Conservation (phyloP, 176 grass and related monocot species). For the Rhynchospora pubera region DNA sequence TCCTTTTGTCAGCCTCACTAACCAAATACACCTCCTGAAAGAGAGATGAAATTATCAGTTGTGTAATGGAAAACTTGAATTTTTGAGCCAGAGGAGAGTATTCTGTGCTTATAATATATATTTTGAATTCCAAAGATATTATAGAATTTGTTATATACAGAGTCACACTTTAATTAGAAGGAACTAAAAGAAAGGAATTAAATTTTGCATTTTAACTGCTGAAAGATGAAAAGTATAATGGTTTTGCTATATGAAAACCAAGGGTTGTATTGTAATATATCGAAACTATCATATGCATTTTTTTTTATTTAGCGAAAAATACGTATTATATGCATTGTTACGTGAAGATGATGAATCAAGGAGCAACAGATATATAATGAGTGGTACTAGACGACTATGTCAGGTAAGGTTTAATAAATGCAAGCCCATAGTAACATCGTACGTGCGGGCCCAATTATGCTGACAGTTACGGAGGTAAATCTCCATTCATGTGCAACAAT, state of each 20-base stretch:
- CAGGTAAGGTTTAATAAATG: background rate
- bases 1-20: slow-evolving; percentile 25
- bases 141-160: background rate
- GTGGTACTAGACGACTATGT: background rate
- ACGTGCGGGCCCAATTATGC: background rate
- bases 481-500: too few species aligned
- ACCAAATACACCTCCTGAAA: slow-evolving; percentile 54
- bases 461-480: background rate
- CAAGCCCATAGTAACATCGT: background rate
- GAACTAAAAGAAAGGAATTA: background rate
- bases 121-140: background rate
- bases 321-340: background rate
- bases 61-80: background rate
- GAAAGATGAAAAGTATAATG: background rate
- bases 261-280: background rate
- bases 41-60: background rate
- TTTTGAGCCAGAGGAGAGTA: background rate
- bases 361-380: background rate
- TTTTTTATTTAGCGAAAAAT: too few species aligned
- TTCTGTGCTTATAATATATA: background rate
- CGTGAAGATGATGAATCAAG: background rate
- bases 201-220: background rate
- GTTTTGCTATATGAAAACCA: background rate
- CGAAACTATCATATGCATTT: too few species aligned
- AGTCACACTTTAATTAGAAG: background rate